A percentile compares a stretch with the other conserved stretches of the same genome.
Conservation (phyloP, 306 rosid species). For the Corylus heterophylla region DNA sequence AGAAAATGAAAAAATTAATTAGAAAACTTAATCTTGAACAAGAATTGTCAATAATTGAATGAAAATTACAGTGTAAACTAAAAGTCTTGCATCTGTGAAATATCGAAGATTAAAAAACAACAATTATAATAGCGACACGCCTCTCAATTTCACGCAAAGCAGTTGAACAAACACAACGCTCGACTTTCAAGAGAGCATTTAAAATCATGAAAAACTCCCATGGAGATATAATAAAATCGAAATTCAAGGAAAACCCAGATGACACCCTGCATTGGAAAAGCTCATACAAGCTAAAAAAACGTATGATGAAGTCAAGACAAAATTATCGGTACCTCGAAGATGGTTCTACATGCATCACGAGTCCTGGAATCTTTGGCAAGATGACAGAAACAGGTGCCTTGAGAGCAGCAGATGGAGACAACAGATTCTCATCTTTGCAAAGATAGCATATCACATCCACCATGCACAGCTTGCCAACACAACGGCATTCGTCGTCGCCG, state of each 20-base stretch:
- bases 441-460: slow-evolving; percentile 79
- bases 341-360: slow-evolving; percentile 64
- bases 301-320: neutral
- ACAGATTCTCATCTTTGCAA: slow-evolving; percentile 47
- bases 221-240: neutral
- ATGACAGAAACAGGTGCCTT: slow-evolving; percentile 58
- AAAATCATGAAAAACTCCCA: slow-evolving; percentile 1
- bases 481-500: slow-evolving; percentile 35
- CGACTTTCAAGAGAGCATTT: neutral
- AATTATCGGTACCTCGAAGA: slow-evolving; percentile 61
- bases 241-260: slow-evolving; percentile 8
- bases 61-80: too few species aligned
- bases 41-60: too few species aligned
- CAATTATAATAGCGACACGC: neutral
- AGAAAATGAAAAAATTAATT: neutral
- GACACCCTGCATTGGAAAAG: neutral
- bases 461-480: slow-evolving; percentile 83
- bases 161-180: neutral
- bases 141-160: neutral
- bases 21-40: neutral
- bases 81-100: too few species aligned
- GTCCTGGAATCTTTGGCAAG: slow-evolving; percentile 41
- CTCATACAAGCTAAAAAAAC: neutral
- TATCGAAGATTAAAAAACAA: too few species aligned
- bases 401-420: slow-evolving; percentile 68